Conservation (phyloP, 2,329 filamentous ascomycete species). For the Aspergillus melleus region DNA sequence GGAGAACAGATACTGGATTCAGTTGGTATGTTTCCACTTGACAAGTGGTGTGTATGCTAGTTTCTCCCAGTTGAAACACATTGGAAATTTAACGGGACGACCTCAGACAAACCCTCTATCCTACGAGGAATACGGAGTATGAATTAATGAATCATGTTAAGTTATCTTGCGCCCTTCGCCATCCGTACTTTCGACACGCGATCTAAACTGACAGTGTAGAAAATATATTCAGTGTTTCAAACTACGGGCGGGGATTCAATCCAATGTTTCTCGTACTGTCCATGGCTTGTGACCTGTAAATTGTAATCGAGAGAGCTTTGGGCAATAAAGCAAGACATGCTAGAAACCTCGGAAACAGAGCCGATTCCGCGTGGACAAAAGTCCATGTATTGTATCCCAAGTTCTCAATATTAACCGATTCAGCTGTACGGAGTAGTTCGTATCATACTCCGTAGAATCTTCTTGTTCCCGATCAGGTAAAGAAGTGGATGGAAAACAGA, state of each 20-base stretch:
- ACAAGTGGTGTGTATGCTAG: neutral
- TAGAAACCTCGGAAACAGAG: neutral
- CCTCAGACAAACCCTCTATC: neutral
- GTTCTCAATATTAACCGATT: neutral
- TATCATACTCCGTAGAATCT: neutral
- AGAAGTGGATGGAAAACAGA: neutral
- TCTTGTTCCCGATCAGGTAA: neutral
- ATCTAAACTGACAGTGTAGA: neutral
- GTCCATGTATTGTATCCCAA: neutral
- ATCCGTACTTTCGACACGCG: too few relatives aligned
- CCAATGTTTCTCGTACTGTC: neutral
- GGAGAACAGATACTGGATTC: neutral
- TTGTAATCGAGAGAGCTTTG: neutral
- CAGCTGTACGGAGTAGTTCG: neutral
- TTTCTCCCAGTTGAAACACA: neutral
- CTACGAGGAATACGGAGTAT: neutral
- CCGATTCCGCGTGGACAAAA: neutral
- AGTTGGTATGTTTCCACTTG: neutral
- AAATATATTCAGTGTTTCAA: neutral
- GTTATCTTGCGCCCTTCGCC: too few relatives aligned
- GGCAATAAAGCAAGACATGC: neutral
- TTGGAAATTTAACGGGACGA: neutral
- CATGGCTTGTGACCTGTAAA: slow-evolving; percentile 6
- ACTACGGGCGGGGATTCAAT: neutral
- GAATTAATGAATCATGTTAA: too few relatives aligned